These are phyloP conservation scores for Passiflora organensis DNA, from an alignment of 345 rosid species.

Conservation along the genomic window DNA sequence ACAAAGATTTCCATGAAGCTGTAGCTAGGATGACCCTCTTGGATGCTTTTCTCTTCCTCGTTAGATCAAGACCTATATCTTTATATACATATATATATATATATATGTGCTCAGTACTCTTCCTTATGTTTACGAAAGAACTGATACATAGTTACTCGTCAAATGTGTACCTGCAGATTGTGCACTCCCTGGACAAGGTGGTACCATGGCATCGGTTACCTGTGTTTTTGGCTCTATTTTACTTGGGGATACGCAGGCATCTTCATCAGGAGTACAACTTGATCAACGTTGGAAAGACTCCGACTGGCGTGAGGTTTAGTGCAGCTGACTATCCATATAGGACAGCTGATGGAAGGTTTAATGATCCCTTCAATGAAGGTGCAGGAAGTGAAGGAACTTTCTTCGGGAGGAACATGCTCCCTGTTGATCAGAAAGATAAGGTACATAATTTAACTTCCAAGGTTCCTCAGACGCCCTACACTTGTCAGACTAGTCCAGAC, in stretches of 20 bases:
- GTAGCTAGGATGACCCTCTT: slow-evolving; percentile 34
- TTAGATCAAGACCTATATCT: slow-evolving; percentile 5
- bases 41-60: slow-evolving; percentile 42
- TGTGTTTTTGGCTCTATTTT: slow-evolving; percentile 41
- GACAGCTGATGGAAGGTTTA: slow-evolving; percentile 42
- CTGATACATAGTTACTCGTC: not conserved
- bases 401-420: slow-evolving; percentile 50
- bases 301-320: slow-evolving; percentile 37
- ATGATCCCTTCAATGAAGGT: slow-evolving; percentile 46
- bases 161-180: slow-evolving; percentile 27
- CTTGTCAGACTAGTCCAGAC: too few species aligned
- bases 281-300: slow-evolving; percentile 45
- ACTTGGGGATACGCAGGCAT: slow-evolving; percentile 42
- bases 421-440: slow-evolving; percentile 14
- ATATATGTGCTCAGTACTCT: too few species aligned
- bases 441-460: not conserved
- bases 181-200: slow-evolving; percentile 41
- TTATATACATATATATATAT: not conserved
- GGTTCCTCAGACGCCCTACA: too few species aligned
- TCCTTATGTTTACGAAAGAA: not conserved
- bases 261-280: slow-evolving; percentile 53
- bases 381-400: slow-evolving; percentile 45
- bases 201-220: slow-evolving; percentile 51
- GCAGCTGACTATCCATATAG: slow-evolving; percentile 46
- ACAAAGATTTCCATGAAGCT: slow-evolving; percentile 36